Percentiles rank a stretch among this genome's conserved stretches.
Evolutionary conservation across 1,284 basidiomycete species (phyloP).

Genomic region (Leccinum fuscescens): DNA sequence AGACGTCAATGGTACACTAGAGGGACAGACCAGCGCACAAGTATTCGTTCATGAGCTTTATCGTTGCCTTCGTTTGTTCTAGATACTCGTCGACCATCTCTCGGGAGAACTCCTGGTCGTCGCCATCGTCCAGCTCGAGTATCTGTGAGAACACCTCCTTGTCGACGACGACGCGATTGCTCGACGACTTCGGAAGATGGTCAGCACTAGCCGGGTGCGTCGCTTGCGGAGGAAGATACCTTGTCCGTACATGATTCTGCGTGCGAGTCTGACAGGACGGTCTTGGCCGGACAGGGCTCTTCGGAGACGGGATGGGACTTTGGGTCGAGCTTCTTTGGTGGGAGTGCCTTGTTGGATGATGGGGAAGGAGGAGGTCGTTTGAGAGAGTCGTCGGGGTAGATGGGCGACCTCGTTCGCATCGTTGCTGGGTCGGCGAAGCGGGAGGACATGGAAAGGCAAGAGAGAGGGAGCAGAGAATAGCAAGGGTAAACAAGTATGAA

Average conservation of each 20-base stretch:
- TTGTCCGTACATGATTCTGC: conserved; percentile 27
- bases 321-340: conserved; percentile 32
- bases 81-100: conserved; percentile 83
- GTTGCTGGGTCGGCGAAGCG: conserved; percentile 30
- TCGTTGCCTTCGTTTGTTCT: conserved; percentile 72
- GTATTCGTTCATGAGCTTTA: conserved; percentile 74
- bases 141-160: conserved; percentile 83
- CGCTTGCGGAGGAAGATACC: conserved; percentile 18
- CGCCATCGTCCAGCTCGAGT: conserved; percentile 88
- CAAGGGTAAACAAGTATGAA: conserved; percentile 21
- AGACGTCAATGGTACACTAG: conserved; percentile 11
- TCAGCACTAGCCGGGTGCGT: conserved; percentile 10
- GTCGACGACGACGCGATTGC: conserved; percentile 50
- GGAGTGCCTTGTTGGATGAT: conserved; percentile 32
- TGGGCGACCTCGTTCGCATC: conserved; percentile 34
- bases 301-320: conserved; percentile 35
- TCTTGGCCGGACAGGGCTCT: conserved; percentile 19
- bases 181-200: conserved; percentile 10
- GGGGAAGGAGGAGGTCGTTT: conserved; percentile 35
- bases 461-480: conserved; percentile 1
- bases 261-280: conserved; percentile 14
- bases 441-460: conserved; percentile 25
- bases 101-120: conserved; percentile 72
- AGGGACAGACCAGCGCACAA: conserved; percentile 56
- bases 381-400: conserved; percentile 27